Percentiles rank a stretch among this genome's conserved stretches.
Conservation (phyloP, 345 rosid species). For the Punica granatum region DNA sequence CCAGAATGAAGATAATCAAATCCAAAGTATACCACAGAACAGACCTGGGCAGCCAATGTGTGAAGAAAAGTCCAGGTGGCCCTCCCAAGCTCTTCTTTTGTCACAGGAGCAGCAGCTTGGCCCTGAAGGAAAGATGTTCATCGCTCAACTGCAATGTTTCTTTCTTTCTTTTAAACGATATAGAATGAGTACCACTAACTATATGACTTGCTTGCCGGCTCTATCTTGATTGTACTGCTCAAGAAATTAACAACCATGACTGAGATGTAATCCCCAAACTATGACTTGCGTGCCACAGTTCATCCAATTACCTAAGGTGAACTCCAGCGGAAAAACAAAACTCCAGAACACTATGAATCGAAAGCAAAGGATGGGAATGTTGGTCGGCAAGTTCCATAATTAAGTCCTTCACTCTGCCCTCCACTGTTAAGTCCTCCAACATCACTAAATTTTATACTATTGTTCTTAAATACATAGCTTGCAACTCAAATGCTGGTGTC, state of each 20-base stretch:
- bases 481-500: no score
- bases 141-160: background rate
- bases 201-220: no score
- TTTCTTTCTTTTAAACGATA: background rate
- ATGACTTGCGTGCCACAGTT: background rate
- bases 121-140: conserved; percentile 22
- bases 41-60: conserved; percentile 93
- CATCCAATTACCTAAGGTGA: background rate
- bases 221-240: background rate
- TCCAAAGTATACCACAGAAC: background rate
- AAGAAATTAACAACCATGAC: background rate
- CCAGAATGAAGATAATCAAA: background rate
- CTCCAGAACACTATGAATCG: no score
- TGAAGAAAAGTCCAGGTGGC: conserved; percentile 96
- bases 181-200: background rate
- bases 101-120: conserved; percentile 60
- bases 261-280: background rate
- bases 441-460: no score
- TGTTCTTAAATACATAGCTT: no score
- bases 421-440: no score
- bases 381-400: no score
- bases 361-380: no score
- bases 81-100: conserved; percentile 90
- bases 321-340: background rate
- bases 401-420: no score